Conservation (phyloP, 768 basidiomycete genomes). For the Termitomyces sp. region DNA sequence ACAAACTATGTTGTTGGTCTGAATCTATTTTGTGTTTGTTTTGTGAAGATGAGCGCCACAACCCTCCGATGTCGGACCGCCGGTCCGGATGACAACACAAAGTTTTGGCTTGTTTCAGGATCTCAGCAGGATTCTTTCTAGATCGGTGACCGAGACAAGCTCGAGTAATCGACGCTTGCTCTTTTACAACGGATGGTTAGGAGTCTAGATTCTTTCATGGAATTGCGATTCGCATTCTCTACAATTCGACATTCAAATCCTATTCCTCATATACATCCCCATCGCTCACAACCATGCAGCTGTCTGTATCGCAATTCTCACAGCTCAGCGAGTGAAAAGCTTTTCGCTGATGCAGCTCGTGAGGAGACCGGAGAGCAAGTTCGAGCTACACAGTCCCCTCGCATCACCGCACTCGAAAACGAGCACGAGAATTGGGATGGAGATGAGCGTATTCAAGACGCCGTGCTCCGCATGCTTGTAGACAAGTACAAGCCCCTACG, state of each 20-base stretch:
- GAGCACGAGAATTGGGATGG: slow-evolving; percentile 73
- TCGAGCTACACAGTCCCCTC: slow-evolving; percentile 11
- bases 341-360: slow-evolving; percentile 59
- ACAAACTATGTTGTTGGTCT: neutral
- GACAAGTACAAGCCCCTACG: slow-evolving; percentile 85
- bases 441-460: slow-evolving; percentile 66
- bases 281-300: neutral
- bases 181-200: no score
- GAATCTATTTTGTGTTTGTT: no score
- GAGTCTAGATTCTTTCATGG: no score
- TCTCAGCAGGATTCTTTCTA: no score
- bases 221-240: neutral
- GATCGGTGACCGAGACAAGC: no score
- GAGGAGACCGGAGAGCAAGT: slow-evolving; percentile 42
- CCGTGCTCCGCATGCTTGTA: slow-evolving; percentile 79
- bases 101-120: no score
- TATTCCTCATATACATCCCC: neutral
- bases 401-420: slow-evolving; percentile 29
- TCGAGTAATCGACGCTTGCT: no score
- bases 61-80: neutral
- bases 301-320: neutral
- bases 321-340: slow-evolving; percentile 47
- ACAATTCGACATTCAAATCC: neutral
- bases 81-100: neutral
- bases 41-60: no score